phyloP scores from a whole-genome alignment of 2,329 filamentous ascomycete species.

The Cryphonectria carpinicola region DNA sequence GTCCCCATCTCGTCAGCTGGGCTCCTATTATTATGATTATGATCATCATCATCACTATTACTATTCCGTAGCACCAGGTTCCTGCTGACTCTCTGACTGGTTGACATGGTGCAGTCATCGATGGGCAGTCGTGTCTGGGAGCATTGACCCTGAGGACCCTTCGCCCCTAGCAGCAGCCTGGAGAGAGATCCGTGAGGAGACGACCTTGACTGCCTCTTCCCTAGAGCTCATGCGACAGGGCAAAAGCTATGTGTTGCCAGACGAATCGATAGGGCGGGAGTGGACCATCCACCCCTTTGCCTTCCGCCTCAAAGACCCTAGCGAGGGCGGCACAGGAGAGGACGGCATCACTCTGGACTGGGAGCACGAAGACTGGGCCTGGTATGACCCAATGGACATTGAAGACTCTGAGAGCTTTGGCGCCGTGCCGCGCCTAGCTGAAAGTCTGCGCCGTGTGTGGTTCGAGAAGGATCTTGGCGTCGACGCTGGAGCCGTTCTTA shows the following conservation, averaged over 20 bases:
- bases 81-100: neutral
- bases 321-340: slow-evolving; percentile 44
- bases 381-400: slow-evolving; percentile 58
- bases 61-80: neutral
- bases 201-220: slow-evolving; percentile 51
- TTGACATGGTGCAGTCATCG: slow-evolving; percentile 47
- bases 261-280: slow-evolving; percentile 55
- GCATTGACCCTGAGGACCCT: slow-evolving; percentile 57
- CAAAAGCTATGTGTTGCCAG: slow-evolving; percentile 61
- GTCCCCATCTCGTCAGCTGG: neutral
- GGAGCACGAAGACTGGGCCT: slow-evolving; percentile 64
- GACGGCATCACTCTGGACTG: slow-evolving; percentile 59
- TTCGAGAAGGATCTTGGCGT: slow-evolving; percentile 57
- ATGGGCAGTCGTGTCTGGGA: slow-evolving; percentile 65
- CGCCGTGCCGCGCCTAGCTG: slow-evolving; percentile 60
- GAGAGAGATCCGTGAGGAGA: slow-evolving; percentile 67
- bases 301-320: slow-evolving; percentile 52
- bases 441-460: slow-evolving; percentile 63
- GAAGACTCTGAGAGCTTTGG: slow-evolving; percentile 49
- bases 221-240: slow-evolving; percentile 59
- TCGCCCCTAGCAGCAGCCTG: slow-evolving; percentile 60
- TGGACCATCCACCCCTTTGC: slow-evolving; percentile 69
- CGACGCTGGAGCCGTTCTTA: slow-evolving; percentile 49
- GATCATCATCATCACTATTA: no score
- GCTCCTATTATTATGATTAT: neutral